phyloP scores from a whole-genome alignment of 495 filamentous ascomycete species.

The Evernia prunastri region DNA sequence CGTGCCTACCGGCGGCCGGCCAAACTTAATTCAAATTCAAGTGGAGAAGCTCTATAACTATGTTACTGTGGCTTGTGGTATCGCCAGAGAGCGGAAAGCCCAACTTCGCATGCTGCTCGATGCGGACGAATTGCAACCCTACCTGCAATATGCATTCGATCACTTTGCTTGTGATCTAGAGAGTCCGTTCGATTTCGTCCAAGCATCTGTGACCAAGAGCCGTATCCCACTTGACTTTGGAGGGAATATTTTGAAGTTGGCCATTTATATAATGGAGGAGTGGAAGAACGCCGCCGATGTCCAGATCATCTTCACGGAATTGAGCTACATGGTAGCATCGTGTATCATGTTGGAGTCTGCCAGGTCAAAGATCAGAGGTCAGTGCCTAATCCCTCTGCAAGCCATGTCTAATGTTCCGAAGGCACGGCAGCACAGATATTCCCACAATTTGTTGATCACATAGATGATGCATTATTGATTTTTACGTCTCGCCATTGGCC shows the following conservation, averaged over 20 bases:
- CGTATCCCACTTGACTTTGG: conserved; percentile 44
- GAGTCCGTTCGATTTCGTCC: conserved; percentile 51
- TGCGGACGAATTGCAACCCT: conserved; percentile 45
- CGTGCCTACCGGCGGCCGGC: conserved; percentile 44
- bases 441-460: conserved; percentile 33
- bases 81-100: conserved; percentile 37
- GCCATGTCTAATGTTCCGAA: conserved; percentile 12
- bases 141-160: conserved; percentile 47
- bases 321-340: conserved; percentile 48
- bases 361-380: conserved; percentile 39
- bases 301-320: conserved; percentile 38
- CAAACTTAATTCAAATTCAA: conserved; percentile 44
- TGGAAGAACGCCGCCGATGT: conserved; percentile 28
- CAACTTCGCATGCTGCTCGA: conserved; percentile 43
- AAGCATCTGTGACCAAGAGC: conserved; percentile 41
- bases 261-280: conserved; percentile 39
- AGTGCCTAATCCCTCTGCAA: conserved; percentile 1
- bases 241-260: conserved; percentile 48
- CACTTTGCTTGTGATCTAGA: conserved; percentile 49
- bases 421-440: conserved; percentile 27
- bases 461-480: conserved; percentile 44
- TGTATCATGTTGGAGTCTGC: conserved; percentile 49
- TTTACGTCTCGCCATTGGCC: conserved; percentile 44
- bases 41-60: conserved; percentile 39
- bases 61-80: conserved; percentile 35